Evolutionary conservation across 306 rosid species (phyloP).

Genomic region (Biancaea sappan): DNA sequence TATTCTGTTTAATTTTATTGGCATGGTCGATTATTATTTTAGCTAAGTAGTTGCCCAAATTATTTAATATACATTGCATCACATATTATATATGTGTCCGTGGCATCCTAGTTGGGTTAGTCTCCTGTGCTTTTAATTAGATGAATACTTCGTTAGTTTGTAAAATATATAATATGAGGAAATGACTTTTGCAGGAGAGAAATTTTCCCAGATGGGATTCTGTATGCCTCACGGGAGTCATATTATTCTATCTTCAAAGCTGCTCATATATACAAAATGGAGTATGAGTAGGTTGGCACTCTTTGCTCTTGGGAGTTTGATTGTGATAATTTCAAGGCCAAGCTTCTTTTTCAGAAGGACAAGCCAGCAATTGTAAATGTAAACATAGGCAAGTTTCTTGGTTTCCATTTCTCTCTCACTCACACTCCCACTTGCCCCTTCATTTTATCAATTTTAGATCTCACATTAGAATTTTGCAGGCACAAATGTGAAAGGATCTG

Average conservation of each 20-base stretch:
- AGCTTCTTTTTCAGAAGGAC: conserved; percentile 51
- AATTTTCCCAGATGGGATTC: conserved; percentile 58
- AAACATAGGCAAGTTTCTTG: conserved; percentile 51
- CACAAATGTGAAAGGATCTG: conserved; percentile 64
- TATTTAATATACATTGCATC: too few relatives aligned
- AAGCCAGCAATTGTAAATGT: conserved; percentile 63
- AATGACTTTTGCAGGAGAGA: conserved; percentile 51
- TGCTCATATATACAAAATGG: conserved; percentile 60
- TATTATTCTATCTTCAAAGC: conserved; percentile 57
- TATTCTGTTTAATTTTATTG: too few relatives aligned
- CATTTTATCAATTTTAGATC: conserved; percentile 28
- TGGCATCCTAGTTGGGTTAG: conserved; percentile 66
- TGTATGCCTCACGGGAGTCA: conserved; percentile 57
- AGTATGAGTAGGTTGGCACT: conserved; percentile 48
- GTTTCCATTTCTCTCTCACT: not conserved
- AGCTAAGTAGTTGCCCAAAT: too few relatives aligned
- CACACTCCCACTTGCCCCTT: not conserved
- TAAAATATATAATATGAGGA: conserved; percentile 28
- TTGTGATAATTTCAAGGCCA: conserved; percentile 54
- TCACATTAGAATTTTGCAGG: conserved; percentile 37
- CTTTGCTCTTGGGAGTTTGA: conserved; percentile 60
- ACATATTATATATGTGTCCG: too few relatives aligned
- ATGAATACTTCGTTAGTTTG: conserved; percentile 12
- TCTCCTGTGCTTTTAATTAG: conserved; percentile 11
- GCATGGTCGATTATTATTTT: too few relatives aligned